A percentile compares a stretch with the other conserved stretches of the same genome.
phyloP scores from a whole-genome alignment of 176 grass and related monocot genomes.

The Eleusine coracana region DNA sequence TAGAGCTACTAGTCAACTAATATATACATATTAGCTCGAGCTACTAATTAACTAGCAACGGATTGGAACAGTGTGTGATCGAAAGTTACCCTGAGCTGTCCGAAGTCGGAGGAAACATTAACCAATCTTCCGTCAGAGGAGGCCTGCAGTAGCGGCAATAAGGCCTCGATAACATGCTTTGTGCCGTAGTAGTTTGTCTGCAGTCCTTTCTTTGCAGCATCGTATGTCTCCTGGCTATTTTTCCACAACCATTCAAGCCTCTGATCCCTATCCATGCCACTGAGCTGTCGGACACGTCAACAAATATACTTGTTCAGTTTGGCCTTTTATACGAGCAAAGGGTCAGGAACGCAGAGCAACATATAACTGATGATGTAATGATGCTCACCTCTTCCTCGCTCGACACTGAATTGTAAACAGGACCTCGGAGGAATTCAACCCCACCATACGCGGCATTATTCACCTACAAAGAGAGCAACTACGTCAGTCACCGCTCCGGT shows the following conservation, averaged over 20 bases:
- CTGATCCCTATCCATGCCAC: background rate
- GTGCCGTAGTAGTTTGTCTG: slow-evolving; percentile 60
- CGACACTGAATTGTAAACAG: background rate
- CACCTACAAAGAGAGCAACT: background rate
- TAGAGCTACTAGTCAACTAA: no score
- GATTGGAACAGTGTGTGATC: background rate
- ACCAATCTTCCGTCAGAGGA: slow-evolving; percentile 52
- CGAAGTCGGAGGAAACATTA: slow-evolving; percentile 38
- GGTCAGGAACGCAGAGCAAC: background rate
- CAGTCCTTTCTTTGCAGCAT: slow-evolving; percentile 38
- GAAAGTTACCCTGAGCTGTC: slow-evolving; percentile 25
- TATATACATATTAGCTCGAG: background rate
- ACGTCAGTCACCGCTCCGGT: background rate
- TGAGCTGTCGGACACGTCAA: background rate
- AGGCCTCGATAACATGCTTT: slow-evolving; percentile 38
- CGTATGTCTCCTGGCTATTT: slow-evolving; percentile 2
- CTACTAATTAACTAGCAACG: background rate
- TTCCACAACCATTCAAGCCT: slow-evolving; percentile 3
- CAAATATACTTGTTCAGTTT: no score
- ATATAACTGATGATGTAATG: background rate
- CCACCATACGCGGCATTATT: slow-evolving; percentile 27
- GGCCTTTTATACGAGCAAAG: background rate
- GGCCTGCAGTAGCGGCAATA: slow-evolving; percentile 47
- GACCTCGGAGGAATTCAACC: background rate
- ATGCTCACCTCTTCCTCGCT: slow-evolving; percentile 16